Evolutionary conservation across 495 filamentous ascomycete species (phyloP).

Genomic region (Immersiella caudata): DNA sequence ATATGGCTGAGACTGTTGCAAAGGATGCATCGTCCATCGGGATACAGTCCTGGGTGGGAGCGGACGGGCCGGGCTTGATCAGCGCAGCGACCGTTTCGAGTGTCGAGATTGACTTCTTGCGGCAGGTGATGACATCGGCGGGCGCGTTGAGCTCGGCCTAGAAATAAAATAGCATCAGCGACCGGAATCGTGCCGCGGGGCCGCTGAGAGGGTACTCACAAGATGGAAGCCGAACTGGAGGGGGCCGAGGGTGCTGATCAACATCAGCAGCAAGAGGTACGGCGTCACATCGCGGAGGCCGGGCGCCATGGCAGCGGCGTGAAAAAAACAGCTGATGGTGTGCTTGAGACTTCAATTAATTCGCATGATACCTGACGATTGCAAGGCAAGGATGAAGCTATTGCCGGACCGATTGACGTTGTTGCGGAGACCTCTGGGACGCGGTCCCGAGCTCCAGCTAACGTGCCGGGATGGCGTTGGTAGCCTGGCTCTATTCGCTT

Average conservation of each 20-base stretch:
- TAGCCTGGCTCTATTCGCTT: not conserved
- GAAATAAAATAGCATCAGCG: conserved; percentile 26
- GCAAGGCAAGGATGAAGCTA: not conserved
- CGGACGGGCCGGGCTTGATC: conserved; percentile 29
- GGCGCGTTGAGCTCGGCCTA: conserved; percentile 96
- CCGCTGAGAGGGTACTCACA: conserved; percentile 51
- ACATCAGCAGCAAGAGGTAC: conserved; percentile 67
- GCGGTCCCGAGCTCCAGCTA: not conserved
- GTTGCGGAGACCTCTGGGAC: not conserved
- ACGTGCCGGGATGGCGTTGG: not conserved
- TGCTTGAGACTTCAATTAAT: not conserved
- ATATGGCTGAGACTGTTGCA: conserved; percentile 82
- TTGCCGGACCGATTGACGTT: not conserved
- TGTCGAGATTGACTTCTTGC: conserved; percentile 60
- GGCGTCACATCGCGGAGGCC: conserved; percentile 54
- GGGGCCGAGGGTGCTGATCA: conserved; percentile 72
- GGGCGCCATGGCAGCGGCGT: conserved; percentile 37
- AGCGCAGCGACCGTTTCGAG: conserved; percentile 35
- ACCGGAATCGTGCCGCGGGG: not conserved
- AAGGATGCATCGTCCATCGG: conserved; percentile 77
- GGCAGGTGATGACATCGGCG: conserved; percentile 83
- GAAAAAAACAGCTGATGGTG: not conserved
- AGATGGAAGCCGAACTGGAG: conserved; percentile 94
- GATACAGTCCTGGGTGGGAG: conserved; percentile 71
- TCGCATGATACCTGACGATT: not conserved